Base-by-base conservation (phyloP, 768 basidiomycete species). In the Boletus barrowsii region DNA sequence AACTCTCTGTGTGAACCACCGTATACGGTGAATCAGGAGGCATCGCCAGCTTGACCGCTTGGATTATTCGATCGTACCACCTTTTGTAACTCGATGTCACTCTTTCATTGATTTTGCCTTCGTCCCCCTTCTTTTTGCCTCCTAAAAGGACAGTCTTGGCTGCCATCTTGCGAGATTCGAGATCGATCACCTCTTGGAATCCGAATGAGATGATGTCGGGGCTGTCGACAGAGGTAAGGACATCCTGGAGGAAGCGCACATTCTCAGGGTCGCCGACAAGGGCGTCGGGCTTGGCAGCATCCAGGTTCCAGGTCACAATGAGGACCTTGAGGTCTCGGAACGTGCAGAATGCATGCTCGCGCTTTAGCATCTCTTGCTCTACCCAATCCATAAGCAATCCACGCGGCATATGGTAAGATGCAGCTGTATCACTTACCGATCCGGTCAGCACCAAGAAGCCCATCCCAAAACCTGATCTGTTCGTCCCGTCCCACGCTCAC, bases 141-240 rank as follows among this genome's bases (percentile, higher is more conserved):
- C 87, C 88, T 6, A 96, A 78, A 0, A 99, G 66, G 26, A 98
- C 84, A 18, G 87, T 92, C 73, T 97, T 95, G 62, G 96, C 96
- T 2, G 88, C 86, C 77, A 98, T 86, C 73, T 86, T 93, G 56
- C 92, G 85, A 59, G 83, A 86, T 61, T 97, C 94, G n/a, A 99
- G 81, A 66, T 97, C 93, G 56, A 99, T 92, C 37, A 98, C 81
- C 72, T 98, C 96, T 70, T 99, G 96, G 70, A 98, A 88, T 2
- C 94, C 94, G 62, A 99, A 96, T 5, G 85, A 82, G 58, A 99
- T 88, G 61, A 98, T 86, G 58, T 98, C 95, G 3, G 96, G 90
- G 11, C 71, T 62, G 13, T 90, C 84, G 36, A 87, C 84, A 62
- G 86, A 89, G 5, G 70, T 76, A 11, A 98, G 75, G 3, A 82